Percentiles rank a stretch among this genome's conserved stretches.
phyloP scores from a whole-genome alignment of 2,329 filamentous ascomycete genomes.

The Diaporthe vexans region DNA sequence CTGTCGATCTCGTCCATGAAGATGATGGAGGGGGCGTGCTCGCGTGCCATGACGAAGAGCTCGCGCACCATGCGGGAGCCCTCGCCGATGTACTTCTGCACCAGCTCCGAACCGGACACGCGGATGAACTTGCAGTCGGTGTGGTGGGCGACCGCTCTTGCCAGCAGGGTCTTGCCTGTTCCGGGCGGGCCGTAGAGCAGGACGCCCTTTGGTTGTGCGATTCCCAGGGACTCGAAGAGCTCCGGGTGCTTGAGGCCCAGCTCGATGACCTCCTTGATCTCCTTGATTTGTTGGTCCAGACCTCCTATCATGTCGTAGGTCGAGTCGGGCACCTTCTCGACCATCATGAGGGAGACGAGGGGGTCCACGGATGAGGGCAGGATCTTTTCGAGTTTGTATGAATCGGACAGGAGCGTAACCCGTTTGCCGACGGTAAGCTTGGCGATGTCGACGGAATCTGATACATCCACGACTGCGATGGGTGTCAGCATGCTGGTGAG shows the following conservation, averaged over 20 bases:
- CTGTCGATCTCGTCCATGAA: constrained; percentile 99
- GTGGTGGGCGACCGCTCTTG: constrained; percentile 96
- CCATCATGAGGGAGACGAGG: constrained; percentile 99
- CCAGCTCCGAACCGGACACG: constrained; percentile 94
- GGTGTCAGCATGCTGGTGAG: constrained; percentile 42
- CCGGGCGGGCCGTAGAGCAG: constrained; percentile 96
- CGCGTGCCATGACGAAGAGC: constrained; percentile 98
- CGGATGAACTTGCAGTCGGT: constrained; percentile 99
- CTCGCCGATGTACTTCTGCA: constrained; percentile 99
- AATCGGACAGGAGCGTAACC: constrained; percentile 95
- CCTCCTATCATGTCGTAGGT: constrained; percentile 99
- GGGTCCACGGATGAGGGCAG: constrained; percentile 98
- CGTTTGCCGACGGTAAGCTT: constrained; percentile 99
- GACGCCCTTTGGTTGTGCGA: constrained; percentile 97
- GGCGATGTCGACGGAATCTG: constrained; percentile 91
- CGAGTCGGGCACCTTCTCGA: constrained; percentile 99
- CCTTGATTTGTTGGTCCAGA: constrained; percentile 98
- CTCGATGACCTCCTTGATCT: constrained; percentile 99
- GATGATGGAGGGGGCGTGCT: constrained; percentile 98
- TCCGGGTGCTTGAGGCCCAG: constrained; percentile 98
- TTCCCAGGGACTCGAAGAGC: constrained; percentile 98
- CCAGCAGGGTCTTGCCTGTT: constrained; percentile 96
- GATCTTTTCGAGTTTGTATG: constrained; percentile 99
- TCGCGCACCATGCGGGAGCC: constrained; percentile 98
- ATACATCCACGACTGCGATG: constrained; percentile 89